Conservation (phyloP, 805 yeast genomes). For the Teunomyces cretensis region DNA sequence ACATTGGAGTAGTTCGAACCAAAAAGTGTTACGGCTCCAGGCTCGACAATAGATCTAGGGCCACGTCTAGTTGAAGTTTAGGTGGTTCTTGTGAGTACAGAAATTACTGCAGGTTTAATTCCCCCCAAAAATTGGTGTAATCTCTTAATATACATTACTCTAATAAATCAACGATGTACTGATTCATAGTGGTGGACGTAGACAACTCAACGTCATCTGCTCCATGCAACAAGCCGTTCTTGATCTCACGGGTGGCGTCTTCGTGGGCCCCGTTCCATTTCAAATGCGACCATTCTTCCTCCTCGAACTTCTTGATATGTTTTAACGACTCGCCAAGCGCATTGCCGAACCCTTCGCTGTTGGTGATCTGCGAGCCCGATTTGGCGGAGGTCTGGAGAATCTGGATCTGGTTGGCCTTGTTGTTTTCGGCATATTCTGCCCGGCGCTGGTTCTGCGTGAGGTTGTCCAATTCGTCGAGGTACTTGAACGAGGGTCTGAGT, state of each 20-base stretch:
- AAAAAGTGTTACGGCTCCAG: too few relatives aligned
- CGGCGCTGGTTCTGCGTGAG: constrained; percentile 40
- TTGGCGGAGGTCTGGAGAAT: constrained; percentile 44
- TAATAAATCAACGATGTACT: constrained; percentile 19
- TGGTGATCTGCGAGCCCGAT: constrained; percentile 18
- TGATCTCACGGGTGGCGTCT: constrained; percentile 15
- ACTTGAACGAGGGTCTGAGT: constrained; percentile 76
- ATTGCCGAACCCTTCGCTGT: constrained; percentile 26
- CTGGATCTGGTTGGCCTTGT: constrained; percentile 31
- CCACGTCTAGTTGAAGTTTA: too few relatives aligned
- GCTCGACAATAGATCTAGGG: too few relatives aligned
- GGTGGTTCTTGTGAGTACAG: too few relatives aligned
- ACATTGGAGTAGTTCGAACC: too few relatives aligned
- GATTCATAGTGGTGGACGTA: constrained; percentile 23
- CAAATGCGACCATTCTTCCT: constrained; percentile 39
- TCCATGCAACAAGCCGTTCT: constrained; percentile 14
- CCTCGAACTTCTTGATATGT: constrained; percentile 39
- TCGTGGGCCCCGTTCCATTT: constrained; percentile 25
- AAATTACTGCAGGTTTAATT: neutral
- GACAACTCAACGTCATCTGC: constrained; percentile 17
- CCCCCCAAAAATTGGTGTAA: neutral
- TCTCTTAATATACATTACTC: neutral
- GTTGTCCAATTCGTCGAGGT: constrained; percentile 63
- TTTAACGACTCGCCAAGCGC: constrained; percentile 41
- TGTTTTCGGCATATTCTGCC: constrained; percentile 37